Evolutionary conservation across 1,284 basidiomycete genomes (phyloP), one percentile per base, ranked within the genome.

Genomic region (Polyporus tsugae): DNA sequence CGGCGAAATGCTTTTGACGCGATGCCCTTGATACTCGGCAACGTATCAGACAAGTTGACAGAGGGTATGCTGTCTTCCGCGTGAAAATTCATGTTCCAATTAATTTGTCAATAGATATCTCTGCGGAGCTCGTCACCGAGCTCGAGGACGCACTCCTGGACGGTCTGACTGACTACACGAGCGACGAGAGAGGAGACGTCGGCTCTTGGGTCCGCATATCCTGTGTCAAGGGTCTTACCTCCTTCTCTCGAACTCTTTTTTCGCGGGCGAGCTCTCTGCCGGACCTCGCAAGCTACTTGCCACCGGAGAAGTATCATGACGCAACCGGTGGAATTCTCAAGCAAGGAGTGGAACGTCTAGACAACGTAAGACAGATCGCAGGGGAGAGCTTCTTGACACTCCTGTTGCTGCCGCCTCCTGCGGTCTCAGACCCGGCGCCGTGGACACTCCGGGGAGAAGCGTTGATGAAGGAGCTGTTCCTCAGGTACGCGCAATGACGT

Each of bases 121-220:
- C 85, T 60, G 75, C 84, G 41, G 80, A 79, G 60, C 72, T 80
- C 36, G 80, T 87, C 63, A 79, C 80, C 65, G 74, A 81, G 19
- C 76, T 92, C 67, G 82, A 87, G 65, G 82, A 87, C 65, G 83
- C 85, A 29, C 76, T 94, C 58, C 79, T 92, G 25, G 77, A 76
- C 15, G 96, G 95, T 2, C 79, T 99, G 49, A 84, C 89, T 19
- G 97, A 99, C 82, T 99, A 99, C 77, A 92, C 95, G 1, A 91
- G 89, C 39, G 98, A 99, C 77, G 94, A 98, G 79, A 88, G 98
- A 67, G 98, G 98, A 5, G 98, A 99, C 77, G 94, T 99, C 33
- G 98, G 98, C 36, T 98, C 97, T 0, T 99, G 97, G 97, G 88
- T 98, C 38, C 92, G 98, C 62, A 85, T 93, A n/a, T 84, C 90